Evolutionary conservation across 2,329 filamentous ascomycete species (phyloP).

Genomic region (Colletotrichum sansevieriae): DNA sequence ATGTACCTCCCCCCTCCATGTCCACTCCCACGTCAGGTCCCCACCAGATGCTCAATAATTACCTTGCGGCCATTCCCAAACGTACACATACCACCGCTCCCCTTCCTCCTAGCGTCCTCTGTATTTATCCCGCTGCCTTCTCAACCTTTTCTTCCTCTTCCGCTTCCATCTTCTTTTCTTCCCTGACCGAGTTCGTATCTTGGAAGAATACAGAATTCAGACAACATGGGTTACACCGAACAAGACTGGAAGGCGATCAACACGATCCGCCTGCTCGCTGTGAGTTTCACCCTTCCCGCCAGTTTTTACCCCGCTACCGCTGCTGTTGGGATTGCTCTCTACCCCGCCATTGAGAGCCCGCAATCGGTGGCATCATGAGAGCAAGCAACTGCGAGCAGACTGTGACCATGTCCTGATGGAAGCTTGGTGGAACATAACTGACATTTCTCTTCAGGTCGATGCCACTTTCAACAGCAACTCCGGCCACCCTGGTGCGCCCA

Average conservation of each 20-base stretch:
- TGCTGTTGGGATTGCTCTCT: constrained; percentile 46
- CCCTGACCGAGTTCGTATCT: constrained; percentile 36
- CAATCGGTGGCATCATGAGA: constrained; percentile 36
- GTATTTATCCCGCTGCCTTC: constrained; percentile 26
- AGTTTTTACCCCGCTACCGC: constrained; percentile 50
- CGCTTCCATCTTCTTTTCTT: constrained; percentile 47
- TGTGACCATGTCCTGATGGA: background rate
- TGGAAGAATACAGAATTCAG: constrained; percentile 49
- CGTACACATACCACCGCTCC: constrained; percentile 41
- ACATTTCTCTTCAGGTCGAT: constrained; percentile 81
- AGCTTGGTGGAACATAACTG: background rate
- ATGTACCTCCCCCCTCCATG: constrained; percentile 35
- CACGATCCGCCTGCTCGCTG: constrained; percentile 96
- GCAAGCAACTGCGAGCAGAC: background rate
- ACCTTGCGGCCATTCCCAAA: constrained; percentile 29
- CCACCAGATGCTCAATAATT: constrained; percentile 41
- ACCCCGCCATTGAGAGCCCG: constrained; percentile 51
- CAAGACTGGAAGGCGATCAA: constrained; percentile 93
- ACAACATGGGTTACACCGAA: constrained; percentile 89
- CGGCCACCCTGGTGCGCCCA: constrained; percentile 97
- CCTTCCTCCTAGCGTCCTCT: constrained; percentile 20
- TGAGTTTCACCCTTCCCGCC: constrained; percentile 67
- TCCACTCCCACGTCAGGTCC: constrained; percentile 41
- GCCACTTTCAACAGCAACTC: constrained; percentile 96
- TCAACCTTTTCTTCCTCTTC: constrained; percentile 40